A percentile compares a stretch with the other conserved stretches of the same genome.
Evolutionary conservation across 768 basidiomycete genomes (phyloP).

Genomic region (Strobilomyces dryophilus): DNA sequence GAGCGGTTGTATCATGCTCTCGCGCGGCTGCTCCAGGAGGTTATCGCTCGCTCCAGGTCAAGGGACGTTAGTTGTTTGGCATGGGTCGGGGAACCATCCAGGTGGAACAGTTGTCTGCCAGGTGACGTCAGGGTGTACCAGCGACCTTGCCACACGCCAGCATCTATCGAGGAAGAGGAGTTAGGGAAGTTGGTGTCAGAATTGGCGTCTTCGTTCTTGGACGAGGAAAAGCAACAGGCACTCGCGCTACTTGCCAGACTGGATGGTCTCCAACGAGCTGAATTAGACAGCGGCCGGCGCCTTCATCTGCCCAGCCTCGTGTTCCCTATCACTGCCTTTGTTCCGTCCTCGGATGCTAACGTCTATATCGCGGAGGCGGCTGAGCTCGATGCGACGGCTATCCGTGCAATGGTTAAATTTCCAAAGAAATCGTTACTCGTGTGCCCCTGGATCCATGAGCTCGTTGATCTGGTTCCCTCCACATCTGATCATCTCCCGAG

Average conservation of each 20-base stretch:
- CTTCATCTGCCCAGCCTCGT: slow-evolving; percentile 1
- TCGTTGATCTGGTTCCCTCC: neutral
- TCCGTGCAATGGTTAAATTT: neutral
- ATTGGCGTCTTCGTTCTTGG: neutral
- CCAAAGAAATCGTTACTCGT: neutral
- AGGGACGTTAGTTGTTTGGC: slow-evolving; percentile 1
- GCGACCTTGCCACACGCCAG: neutral
- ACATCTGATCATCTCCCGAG: too few relatives aligned
- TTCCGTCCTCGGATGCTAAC: neutral
- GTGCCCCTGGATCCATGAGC: slow-evolving; percentile 9
- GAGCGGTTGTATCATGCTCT: slow-evolving; percentile 1
- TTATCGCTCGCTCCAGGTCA: slow-evolving; percentile 2
- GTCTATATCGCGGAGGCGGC: neutral
- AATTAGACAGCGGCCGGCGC: neutral
- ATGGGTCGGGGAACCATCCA: slow-evolving; percentile 1
- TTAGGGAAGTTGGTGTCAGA: neutral
- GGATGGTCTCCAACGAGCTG: neutral
- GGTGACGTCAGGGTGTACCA: neutral
- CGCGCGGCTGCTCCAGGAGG: slow-evolving; percentile 1
- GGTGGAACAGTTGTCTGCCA: slow-evolving; percentile 1
- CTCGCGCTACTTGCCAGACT: neutral
- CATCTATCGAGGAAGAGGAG: neutral
- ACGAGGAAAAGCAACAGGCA: neutral
- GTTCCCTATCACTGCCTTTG: neutral
- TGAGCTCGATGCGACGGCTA: neutral